Base-by-base conservation (phyloP, 805 yeast genomes). In the Schwanniomyces vanrijiae region DNA sequence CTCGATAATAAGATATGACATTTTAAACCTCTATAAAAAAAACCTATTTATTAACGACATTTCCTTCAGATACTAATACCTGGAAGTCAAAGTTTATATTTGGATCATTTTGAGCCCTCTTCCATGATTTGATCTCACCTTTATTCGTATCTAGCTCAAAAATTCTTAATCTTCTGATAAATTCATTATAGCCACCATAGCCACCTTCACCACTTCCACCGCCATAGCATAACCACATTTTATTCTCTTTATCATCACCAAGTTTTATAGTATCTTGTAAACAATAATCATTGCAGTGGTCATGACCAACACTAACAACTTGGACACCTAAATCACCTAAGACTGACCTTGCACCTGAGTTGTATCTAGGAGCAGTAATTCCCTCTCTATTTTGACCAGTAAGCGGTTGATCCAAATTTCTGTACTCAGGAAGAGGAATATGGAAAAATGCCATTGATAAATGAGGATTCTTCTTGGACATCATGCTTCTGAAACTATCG, bases 121-220 rank as follows among this genome's bases (percentile, higher is more conserved):
- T 90, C 90, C 95, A 89, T 2, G 90, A 79, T 31, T 60, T 64
- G 25, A 86, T 80, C 16, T 68, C 68, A 1, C 77, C 75, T 0
- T 62, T 60, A 6, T 64, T 57, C 1, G 79, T 60, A 60, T 90
- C 84, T 10, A 91, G 56, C 37, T 87, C 90, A 61, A 76, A 92
- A 0, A 85, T 56, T 42, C 99, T 74, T 39, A 90, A 59, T 46
- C 97, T 76, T 56, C 99, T 80, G n/a, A 85, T 74, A 26, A 86
- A 88, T 1, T 91, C 92, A 1, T 90, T 92, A 58, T 90, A 90
- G 0, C 97, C 97, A 7, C 86, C 97, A 61, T 94, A 94, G 0
- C 97, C 98, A 34, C 98, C 99, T 67, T 89, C 95, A 13, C 98
- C 99, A 4, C 80, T 77, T 1, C 84, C 95, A 21, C 99, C 99